Evolutionary conservation across 768 basidiomycete species (phyloP), one percentile per base, ranked within the genome.

Genomic region (Lentinula guzmanii): DNA sequence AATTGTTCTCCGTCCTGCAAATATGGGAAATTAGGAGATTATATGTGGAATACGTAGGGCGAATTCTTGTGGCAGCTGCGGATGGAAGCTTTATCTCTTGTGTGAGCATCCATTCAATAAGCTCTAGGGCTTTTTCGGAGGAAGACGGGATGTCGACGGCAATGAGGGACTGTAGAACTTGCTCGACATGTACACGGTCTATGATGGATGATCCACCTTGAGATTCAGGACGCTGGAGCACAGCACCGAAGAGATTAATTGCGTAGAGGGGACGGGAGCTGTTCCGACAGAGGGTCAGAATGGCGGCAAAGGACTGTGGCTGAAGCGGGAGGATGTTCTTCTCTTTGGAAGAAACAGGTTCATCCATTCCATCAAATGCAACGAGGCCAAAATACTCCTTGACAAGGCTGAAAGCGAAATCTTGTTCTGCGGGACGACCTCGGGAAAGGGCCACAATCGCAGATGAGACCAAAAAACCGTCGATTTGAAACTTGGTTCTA

Each of bases 51-150:
- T 77, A 60, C n/a, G 74, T 72, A 10, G 83, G 81, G 35, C 76
- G 68, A 56, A 88, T 75, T 63, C 75, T 76, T 34, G 76, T 76
- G 3, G 80, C 78, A 62, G 76, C 39, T 18, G 41, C 7, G 15
- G 51, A 43, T n/a, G 73, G 63, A 21, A 75, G 75, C 18, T 75
- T 68, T 28, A 79, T 77, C 65, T 83, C 83, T 61, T 82, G 80
- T 56, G 77, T 76, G 58, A 89, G 70, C 82, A 88, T 87, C 87
- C 88, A 90, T 67, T 89, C 81, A 28, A 93, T 74, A 2, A 72
- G 77, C 61, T 83, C 79, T 45, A 90, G 71, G 4, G 86, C 84
- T 61, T 80, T 76, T 9, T 77, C 71, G 0, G 84, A 79, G 10
- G 74, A 66, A 16, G 74, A 72, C 28, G 73, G 66, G 6, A 72